Evolutionary conservation across 805 yeast species (phyloP).

Genomic region (Monosporozyma unispora): DNA sequence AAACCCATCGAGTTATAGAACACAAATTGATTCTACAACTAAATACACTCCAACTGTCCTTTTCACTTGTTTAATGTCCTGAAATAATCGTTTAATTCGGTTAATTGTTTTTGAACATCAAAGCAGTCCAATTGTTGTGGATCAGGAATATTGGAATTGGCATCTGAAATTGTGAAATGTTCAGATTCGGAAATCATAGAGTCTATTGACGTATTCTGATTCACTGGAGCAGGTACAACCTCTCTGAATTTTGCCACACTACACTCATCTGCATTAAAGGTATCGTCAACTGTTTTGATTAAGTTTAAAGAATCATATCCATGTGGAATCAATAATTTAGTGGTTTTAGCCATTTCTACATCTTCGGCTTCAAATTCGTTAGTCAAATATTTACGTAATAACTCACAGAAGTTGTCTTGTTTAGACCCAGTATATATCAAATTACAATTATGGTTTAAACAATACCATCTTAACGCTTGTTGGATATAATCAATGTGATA

Average conservation of each 20-base stretch:
- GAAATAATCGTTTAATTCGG: background rate
- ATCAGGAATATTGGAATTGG: background rate
- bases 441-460: conserved; percentile 9
- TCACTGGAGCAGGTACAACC: background rate
- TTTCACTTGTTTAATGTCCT: background rate
- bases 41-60: background rate
- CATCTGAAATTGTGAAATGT: background rate
- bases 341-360: conserved; percentile 12
- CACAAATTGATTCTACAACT: too few relatives aligned
- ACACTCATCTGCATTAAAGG: conserved; percentile 19
- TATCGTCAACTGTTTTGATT: conserved; percentile 34
- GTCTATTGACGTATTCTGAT: background rate
- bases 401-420: background rate
- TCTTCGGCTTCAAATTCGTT: conserved; percentile 3
- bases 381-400: background rate
- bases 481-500: conserved; percentile 20
- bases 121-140: background rate
- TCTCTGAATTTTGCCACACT: background rate
- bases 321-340: conserved; percentile 34
- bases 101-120: background rate
- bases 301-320: conserved; percentile 47
- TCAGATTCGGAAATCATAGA: background rate
- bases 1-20: too few relatives aligned
- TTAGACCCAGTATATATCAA: conserved; percentile 8
- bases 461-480: conserved; percentile 18